phyloP scores from a whole-genome alignment of 2,329 filamentous ascomycete species.

The Ceratocystis variospora region DNA sequence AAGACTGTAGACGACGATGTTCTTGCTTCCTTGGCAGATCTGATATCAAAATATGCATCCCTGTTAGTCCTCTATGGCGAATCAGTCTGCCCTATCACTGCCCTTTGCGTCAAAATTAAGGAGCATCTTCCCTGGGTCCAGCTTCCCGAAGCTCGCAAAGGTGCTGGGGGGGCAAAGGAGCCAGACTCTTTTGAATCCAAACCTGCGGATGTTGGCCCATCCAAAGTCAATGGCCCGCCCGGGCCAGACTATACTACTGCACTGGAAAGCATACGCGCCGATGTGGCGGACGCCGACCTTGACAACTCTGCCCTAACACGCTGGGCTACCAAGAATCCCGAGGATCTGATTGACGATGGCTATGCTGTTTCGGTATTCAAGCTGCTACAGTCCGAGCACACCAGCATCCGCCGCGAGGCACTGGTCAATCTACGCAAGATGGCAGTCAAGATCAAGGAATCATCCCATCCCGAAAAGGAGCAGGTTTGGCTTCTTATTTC shows the following conservation, averaged over 20 bases:
- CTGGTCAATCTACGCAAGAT: conserved; percentile 54
- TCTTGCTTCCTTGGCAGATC: conserved; percentile 38
- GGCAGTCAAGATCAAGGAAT: conserved; percentile 49
- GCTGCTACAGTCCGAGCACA: conserved; percentile 61
- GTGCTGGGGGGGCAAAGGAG: neutral
- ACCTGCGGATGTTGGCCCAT: conserved; percentile 9
- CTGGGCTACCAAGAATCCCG: conserved; percentile 65
- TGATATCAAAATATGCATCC: conserved; percentile 45
- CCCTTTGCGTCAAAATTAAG: conserved; percentile 25
- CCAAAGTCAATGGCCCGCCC: neutral
- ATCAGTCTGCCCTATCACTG: conserved; percentile 22
- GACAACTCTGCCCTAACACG: conserved; percentile 41
- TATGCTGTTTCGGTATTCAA: conserved; percentile 55
- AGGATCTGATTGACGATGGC: conserved; percentile 67
- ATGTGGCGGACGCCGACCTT: conserved; percentile 25
- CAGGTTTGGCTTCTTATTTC: conserved; percentile 67
- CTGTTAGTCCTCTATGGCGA: conserved; percentile 40
- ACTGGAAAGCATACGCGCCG: conserved; percentile 2
- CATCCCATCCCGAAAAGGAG: conserved; percentile 59
- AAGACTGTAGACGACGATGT: conserved; percentile 35
- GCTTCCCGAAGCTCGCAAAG: conserved; percentile 10
- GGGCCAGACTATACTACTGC: conserved; percentile 7
- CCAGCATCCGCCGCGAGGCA: conserved; percentile 67
- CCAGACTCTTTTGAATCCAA: neutral
- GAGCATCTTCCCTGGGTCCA: conserved; percentile 24